Percentiles rank a stretch among this genome's conserved stretches.
phyloP scores from a whole-genome alignment of 257 asterid genomes.

The Petunia axillaris region DNA sequence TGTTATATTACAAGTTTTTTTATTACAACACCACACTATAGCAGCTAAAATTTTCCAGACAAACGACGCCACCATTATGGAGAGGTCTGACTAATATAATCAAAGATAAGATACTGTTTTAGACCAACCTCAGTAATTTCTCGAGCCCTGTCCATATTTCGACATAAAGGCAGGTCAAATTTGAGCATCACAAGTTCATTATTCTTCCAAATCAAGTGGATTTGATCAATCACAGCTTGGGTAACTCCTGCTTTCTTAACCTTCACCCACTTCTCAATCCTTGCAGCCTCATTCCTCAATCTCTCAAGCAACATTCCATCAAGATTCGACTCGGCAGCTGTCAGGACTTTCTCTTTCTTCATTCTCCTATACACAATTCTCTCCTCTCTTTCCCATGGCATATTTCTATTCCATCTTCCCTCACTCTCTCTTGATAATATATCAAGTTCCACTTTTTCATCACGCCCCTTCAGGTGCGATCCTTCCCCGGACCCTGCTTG shows the following conservation, averaged over 20 bases:
- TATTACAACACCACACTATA: too few species aligned
- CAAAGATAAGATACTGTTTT: not conserved
- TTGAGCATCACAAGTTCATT: constrained; percentile 90
- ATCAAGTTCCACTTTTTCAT: constrained; percentile 35
- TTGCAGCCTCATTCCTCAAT: constrained; percentile 68
- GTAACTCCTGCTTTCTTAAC: constrained; percentile 93
- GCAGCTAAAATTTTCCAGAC: too few species aligned
- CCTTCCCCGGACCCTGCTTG: too few species aligned
- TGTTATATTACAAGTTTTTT: too few species aligned
- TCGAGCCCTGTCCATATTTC: constrained; percentile 79
- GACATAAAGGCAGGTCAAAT: constrained; percentile 79
- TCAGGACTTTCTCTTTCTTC: constrained; percentile 49
- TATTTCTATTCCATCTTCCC: constrained; percentile 44
- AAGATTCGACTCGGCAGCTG: constrained; percentile 59
- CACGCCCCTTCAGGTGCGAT: not conserved
- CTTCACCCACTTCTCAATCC: constrained; percentile 78
- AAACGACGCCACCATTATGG: too few species aligned
- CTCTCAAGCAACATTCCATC: constrained; percentile 68
- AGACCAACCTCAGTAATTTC: constrained; percentile 78
- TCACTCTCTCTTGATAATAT: constrained; percentile 38
- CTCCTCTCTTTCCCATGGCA: constrained; percentile 85
- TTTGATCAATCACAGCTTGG: constrained; percentile 69
- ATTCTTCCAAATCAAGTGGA: constrained; percentile 62
- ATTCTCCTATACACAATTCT: constrained; percentile 44
- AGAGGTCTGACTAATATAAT: too few species aligned